Evolutionary conservation across 805 yeast species (phyloP), one percentile per base, ranked within the genome.

Genomic region (Wickerhamiella lipophila): DNA sequence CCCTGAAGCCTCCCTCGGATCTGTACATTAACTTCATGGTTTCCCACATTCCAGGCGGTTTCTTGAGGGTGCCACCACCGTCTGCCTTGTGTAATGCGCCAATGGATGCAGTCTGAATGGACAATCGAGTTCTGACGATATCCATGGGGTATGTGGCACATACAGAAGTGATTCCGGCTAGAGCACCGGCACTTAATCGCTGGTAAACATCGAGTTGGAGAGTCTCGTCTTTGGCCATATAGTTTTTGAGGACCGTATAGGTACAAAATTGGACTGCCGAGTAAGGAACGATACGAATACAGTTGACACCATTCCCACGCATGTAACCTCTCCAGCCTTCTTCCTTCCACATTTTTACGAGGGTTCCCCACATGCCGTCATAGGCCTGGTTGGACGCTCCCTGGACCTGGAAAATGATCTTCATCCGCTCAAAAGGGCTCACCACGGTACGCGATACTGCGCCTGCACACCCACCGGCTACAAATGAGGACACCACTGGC

Each of bases 391-490:
- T 60, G 51, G 64, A 73, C 1, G 75, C 69, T 9, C 83, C 92
- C 64, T 89, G 96, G 30, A 92, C 78, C 65, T 89, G 98, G 57
- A 87, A 77, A 22, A 89, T 65, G 53, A 92, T 92, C 65, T 89
- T 89, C 56, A 92, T 94, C 56, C 98, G 71, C 64, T 89, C 98
- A 65, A 89, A 79, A 1, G 98, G 98, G 11, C 96, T 84, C 5
- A 88, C 96, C 1, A 83, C 85, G 0, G 97, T 89, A 49, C 97
- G 71, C 1, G 95, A 83, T 27, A 88, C 79, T 22, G 95, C 97
- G 50, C 97, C 98, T 0, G 97, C 98, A 0, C 83, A 73, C 47
- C 96, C 96, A 50, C 98, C 98, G 6, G 96, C 97, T 23, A 88
- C 70, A 60, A 89, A 86, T 1, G 96, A 85, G 1, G 86, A 71